Evolutionary conservation across 345 rosid genomes (phyloP), one percentile per base, ranked within the genome.

Genomic region (Linum tenue): DNA sequence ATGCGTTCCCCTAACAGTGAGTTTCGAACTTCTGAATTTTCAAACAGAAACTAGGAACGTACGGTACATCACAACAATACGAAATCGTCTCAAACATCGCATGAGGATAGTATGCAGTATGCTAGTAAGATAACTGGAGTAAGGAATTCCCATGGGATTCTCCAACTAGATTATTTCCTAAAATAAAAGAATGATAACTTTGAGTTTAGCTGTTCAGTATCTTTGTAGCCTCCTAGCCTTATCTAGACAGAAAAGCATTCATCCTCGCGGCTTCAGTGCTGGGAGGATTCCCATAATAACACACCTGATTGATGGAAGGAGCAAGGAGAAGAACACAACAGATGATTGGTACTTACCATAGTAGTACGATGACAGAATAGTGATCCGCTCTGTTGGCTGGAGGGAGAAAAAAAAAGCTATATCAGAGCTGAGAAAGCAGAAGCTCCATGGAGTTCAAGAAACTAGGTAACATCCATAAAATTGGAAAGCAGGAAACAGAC

Each of bases 331-430:
- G 41, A 4, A 69, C 31, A 44, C 42, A 68, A 37, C 7, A 37
- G 56, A 40, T 37, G 59, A 14, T 55, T 40, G 42, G 61, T 17
- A 61, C 86, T 78, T 67, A 86, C 88, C 88, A 59, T 84, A 86
- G 68, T 84, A 90, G 79, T 90, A 92, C 57, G 98, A 82, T 37
- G 98, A 90, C 59, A 80, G 76, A 70, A 92, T 92, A 56, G 96
- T 82, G 77, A 92, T 82, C 76, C 90, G 88, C 74, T 92, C 98
- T 55, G 78, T 83, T 39, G 84, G 86, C 89, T 85, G 85, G 16
- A 70, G 63, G 53, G 17, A 60, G 35, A 9, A 6, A 15, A n/a
- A n/a, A n/a, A 31, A 56, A 60, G n/a, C 69, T 69, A 69, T 65
- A 62, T 51, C 55, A 40, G 62, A 40, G n/a, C 37, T 37, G 39